These are phyloP conservation scores for Hypseocharis bilobata DNA, from an alignment of 441 rosid species.

Conservation along the genomic window DNA sequence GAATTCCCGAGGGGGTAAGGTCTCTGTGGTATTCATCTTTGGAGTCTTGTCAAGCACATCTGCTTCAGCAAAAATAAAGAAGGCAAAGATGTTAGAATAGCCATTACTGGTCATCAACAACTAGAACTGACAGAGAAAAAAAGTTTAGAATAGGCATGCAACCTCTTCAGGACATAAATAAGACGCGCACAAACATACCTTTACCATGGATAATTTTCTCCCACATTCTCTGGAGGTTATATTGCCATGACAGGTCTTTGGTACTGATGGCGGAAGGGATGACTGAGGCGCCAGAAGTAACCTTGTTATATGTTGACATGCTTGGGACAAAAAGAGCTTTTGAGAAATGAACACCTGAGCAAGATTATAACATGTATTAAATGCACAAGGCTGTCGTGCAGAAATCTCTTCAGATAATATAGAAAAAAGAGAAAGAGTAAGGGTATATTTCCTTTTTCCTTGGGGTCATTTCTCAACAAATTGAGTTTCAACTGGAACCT, in stretches of 20 bases:
- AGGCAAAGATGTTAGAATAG: neutral
- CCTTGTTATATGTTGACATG: conserved; percentile 67
- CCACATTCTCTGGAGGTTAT: conserved; percentile 59
- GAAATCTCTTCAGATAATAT: neutral
- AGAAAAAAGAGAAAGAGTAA: too few relatives aligned
- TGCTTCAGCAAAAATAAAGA: neutral
- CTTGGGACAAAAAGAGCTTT: conserved; percentile 74
- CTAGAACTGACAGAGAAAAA: too few relatives aligned
- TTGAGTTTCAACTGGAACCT: too few relatives aligned
- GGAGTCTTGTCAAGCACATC: conserved; percentile 5
- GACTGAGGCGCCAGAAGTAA: conserved; percentile 46
- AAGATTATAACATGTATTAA: conserved; percentile 14
- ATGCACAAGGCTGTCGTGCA: neutral
- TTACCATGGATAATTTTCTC: conserved; percentile 55
- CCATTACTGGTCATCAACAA: neutral
- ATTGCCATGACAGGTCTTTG: conserved; percentile 69
- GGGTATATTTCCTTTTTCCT: too few relatives aligned
- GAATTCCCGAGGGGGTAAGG: conserved; percentile 16
- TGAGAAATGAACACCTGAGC: conserved; percentile 58
- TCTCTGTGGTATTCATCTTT: neutral
- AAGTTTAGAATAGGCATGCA: neutral
- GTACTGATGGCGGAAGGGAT: conserved; percentile 33
- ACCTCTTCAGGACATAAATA: neutral
- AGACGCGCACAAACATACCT: conserved; percentile 23
- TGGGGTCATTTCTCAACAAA: neutral